phyloP scores from a whole-genome alignment of 164 flowering plant genomes.

The Vitis cinerea region DNA sequence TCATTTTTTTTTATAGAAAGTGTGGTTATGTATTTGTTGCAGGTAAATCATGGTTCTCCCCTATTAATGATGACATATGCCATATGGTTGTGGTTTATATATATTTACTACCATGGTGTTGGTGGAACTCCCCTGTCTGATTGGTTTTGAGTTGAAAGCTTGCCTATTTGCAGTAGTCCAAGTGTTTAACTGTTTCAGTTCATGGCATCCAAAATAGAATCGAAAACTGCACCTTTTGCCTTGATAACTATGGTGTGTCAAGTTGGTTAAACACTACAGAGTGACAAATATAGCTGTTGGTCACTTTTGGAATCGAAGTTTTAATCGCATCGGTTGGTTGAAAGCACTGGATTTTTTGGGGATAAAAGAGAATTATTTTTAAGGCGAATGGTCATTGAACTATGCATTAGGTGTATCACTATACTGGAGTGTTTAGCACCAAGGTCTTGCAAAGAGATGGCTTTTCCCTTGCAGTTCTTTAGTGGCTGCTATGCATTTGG shows the following conservation, averaged over 20 bases:
- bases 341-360: no score
- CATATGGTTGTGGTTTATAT: constrained; percentile 24
- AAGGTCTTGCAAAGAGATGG: no score
- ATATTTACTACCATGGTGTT: constrained; percentile 1
- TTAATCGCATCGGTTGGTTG: no score
- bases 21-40: constrained; percentile 8
- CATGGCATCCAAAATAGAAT: constrained; percentile 5
- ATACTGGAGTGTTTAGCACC: no score
- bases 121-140: constrained; percentile 6
- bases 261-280: neutral
- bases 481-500: no score
- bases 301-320: no score
- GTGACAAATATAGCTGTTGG: neutral
- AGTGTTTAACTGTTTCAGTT: constrained; percentile 3
- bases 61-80: constrained; percentile 24
- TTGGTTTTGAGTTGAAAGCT: constrained; percentile 8
- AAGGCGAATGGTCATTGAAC: no score
- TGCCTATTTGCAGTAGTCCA: neutral
- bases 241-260: neutral
- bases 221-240: neutral
- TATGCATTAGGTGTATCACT: no score
- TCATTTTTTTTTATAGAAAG: neutral
- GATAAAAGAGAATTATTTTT: no score
- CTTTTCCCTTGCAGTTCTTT: no score
- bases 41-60: constrained; percentile 58